Evolutionary conservation across 2,329 filamentous ascomycete genomes (phyloP), one percentile per base, ranked within the genome.

Genomic region (Pyricularia sp.): DNA sequence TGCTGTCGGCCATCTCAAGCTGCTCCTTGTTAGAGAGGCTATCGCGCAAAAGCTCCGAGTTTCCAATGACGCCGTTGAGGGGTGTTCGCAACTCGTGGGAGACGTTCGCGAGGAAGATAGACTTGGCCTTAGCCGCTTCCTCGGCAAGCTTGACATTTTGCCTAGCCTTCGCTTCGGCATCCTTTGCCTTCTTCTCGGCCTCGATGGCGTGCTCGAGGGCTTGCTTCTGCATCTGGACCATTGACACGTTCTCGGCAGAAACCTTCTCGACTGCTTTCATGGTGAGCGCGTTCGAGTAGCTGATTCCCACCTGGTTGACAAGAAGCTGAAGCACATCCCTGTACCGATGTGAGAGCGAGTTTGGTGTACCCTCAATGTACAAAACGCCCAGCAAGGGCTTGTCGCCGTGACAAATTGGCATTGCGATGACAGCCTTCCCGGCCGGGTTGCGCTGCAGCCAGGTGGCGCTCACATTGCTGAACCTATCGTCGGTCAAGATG

Each of bases 51-150:
- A 97, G 85, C 77, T 97, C 93, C 12, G 90, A 92, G 82, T 96
- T 96, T 65, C 93, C 93, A 74, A 96, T 94, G 10, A 96, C 92
- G 33, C 93, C 93, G 69, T 94, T 94, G 66, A 97, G 88, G 0
- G 93, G 93, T 1, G 91, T 94, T 65, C 91, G 88, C 69, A 94
- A 80, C 78, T 94, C 92, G 78, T 94, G 92, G 2, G 90, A 93
- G 72, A 94, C 92, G 71, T 92, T 92, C 59, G 90, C 90, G 64
- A 92, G 81, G 79, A 94, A 94, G 69, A 94, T 92, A 2, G 89
- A 91, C 77, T 94, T 94, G 58, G 91, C 92, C 78, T 91, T 92
- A 26, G 91, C 91, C 12, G 92, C 92, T 77, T 94, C 92, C 76
- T 94, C 91, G 20, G 92, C 92, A 58, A 94, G 84, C 78, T 92